phyloP scores from a whole-genome alignment of 805 yeast genomes.

The Metschnikowia kunwiensis region DNA sequence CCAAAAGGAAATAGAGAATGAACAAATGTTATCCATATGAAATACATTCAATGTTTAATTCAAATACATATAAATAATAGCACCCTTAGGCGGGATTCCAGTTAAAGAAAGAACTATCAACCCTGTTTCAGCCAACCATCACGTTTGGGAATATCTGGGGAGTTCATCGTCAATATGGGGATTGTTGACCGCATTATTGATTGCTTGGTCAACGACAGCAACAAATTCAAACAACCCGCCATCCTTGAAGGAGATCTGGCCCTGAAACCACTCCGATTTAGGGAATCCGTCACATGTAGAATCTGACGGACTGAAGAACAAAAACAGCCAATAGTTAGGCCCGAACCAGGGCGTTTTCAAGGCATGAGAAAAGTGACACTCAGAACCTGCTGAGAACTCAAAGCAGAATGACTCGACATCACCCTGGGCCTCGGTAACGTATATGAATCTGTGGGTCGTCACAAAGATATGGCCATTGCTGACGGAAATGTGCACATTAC shows the following conservation, averaged over 20 bases:
- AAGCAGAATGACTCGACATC: slow-evolving; percentile 43
- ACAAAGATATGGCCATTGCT: slow-evolving; percentile 40
- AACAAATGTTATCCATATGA: too few relatives aligned
- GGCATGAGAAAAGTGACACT: slow-evolving; percentile 35
- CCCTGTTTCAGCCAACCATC: too few relatives aligned
- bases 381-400: slow-evolving; percentile 25
- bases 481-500: slow-evolving; percentile 27
- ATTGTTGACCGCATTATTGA: slow-evolving; percentile 38
- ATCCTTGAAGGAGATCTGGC: slow-evolving; percentile 40
- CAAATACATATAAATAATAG: too few relatives aligned
- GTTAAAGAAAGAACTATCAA: too few relatives aligned
- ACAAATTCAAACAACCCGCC: slow-evolving; percentile 48
- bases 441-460: slow-evolving; percentile 42
- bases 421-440: slow-evolving; percentile 38
- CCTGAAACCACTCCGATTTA: slow-evolving; percentile 35
- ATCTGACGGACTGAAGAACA: slow-evolving; percentile 33
- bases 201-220: slow-evolving; percentile 28
- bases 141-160: slow-evolving; percentile 35
- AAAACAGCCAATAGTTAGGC: slow-evolving; percentile 45
- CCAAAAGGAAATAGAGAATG: too few relatives aligned
- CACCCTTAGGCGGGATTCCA: too few relatives aligned
- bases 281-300: slow-evolving; percentile 42
- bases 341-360: slow-evolving; percentile 54
- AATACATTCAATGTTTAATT: too few relatives aligned
- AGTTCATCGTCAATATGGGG: slow-evolving; percentile 42